Base-by-base conservation (phyloP, 805 yeast genomes). In the Suhomyces sp. region DNA sequence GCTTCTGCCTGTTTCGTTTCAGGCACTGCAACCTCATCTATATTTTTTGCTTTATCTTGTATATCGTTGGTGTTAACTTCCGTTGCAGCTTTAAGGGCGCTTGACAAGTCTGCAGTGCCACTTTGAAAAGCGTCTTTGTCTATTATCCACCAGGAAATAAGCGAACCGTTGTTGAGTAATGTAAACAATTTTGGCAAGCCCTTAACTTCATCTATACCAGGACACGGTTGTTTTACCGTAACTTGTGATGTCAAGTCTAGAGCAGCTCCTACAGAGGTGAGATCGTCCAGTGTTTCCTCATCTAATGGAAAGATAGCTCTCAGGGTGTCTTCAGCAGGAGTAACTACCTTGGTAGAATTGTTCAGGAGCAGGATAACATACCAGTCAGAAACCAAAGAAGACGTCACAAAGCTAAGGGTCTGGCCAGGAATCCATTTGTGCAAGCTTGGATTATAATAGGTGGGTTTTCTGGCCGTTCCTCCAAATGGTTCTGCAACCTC, bases 231-330 rank as follows among this genome's bases (percentile, higher is more conserved):
- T 2, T 64, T 50, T 1, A 85, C 80, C 1, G 60, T 60, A 1
- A 59, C 48, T 13, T 72, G 75, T 0, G 67, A 65, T 2, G 82
- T 71, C 12, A 84, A 60, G 63, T 90, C 96, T 5, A 89, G 47
- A 0, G 82, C 83, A 9, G 88, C 57, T 5, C 97, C 97, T 22
- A 88, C 71, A 0, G 93, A 84, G 6, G 87, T 79, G 12, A 87
- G 80, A 60, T 90, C 96, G 48, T 80, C 85, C 46, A 80, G 85
- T 0, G 85, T 72, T 2, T 76, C 85, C 7, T 82, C 85, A 61
- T 82, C 82, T 59, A 89, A 72, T 1, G 97, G 96, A 56, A 90
- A 72, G 24, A 83, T 78, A 0, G 96, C 96, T 48, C 88, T 77
- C 60, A 82, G 83, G 4, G 85, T 74, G 62, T 91, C 97, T 59